Evolutionary conservation across 23 red algal species (phyloP).

Genomic region (Gracilaria caudata): DNA sequence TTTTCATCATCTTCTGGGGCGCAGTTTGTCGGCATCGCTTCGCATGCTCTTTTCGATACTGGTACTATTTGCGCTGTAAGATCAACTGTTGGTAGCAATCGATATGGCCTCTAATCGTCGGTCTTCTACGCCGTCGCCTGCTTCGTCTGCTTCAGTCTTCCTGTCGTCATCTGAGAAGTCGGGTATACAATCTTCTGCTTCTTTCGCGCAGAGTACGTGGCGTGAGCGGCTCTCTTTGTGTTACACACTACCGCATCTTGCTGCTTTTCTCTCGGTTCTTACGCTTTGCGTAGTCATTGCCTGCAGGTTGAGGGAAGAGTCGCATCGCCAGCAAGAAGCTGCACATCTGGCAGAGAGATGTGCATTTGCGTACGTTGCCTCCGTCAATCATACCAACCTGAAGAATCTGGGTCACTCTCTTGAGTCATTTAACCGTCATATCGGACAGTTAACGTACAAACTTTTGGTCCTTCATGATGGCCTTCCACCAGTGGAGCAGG

Average conservation of each 20-base stretch:
- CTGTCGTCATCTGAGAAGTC: slow-evolving; percentile 14
- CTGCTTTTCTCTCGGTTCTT: slow-evolving; percentile 32
- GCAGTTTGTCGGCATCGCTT: background rate
- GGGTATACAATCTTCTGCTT: background rate
- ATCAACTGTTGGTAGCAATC: background rate
- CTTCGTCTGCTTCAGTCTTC: background rate
- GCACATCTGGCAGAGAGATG: slow-evolving; percentile 25
- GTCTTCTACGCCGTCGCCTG: background rate
- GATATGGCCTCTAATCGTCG: background rate
- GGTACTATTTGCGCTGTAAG: background rate
- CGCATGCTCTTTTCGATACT: background rate
- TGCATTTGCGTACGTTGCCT: slow-evolving; percentile 53
- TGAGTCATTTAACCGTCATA: slow-evolving; percentile 18
- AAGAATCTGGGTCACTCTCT: slow-evolving; percentile 24
- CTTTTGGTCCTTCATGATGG: slow-evolving; percentile 59
- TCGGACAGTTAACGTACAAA: slow-evolving; percentile 24
- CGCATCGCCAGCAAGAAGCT: slow-evolving; percentile 1
- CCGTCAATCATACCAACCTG: slow-evolving; percentile 37
- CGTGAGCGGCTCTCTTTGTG: slow-evolving; percentile 26
- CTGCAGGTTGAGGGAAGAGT: slow-evolving; percentile 9
- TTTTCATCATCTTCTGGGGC: background rate
- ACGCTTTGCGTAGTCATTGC: slow-evolving; percentile 3
- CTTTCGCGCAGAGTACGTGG: background rate
- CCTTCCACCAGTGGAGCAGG: slow-evolving; percentile 57
- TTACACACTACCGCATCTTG: slow-evolving; percentile 56